Percentiles rank a stretch among this genome's conserved stretches.
Evolutionary conservation across 768 basidiomycete species (phyloP).

Genomic region (Fistulinella prunicolor): DNA sequence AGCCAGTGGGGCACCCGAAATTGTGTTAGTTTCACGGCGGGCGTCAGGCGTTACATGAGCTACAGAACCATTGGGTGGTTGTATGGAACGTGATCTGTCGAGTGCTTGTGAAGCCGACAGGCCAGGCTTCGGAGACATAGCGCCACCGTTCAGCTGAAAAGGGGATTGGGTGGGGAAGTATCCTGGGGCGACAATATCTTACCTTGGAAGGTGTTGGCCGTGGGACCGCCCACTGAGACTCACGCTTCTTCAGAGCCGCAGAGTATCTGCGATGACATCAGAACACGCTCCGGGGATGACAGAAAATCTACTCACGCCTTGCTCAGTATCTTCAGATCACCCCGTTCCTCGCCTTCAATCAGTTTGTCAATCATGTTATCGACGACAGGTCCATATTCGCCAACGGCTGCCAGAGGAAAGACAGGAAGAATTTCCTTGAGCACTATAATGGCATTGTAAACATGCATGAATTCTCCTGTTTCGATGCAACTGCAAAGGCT

Average conservation of each 20-base stretch:
- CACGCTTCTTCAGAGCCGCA: constrained; percentile 72
- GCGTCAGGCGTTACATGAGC: constrained; percentile 31
- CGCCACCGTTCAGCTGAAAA: constrained; percentile 26
- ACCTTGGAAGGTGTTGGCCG: constrained; percentile 35
- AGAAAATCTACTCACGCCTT: constrained; percentile 52
- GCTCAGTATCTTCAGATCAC: constrained; percentile 79
- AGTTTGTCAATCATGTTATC: constrained; percentile 63
- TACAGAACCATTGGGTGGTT: constrained; percentile 41
- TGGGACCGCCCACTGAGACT: constrained; percentile 49
- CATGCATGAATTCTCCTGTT: constrained; percentile 93
- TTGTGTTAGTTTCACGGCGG: constrained; percentile 33
- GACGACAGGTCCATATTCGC: constrained; percentile 52
- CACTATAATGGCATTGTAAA: constrained; percentile 94
- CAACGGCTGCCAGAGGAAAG: constrained; percentile 72
- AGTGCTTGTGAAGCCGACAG: constrained; percentile 30
- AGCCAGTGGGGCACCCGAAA: constrained; percentile 37
- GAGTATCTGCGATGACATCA: constrained; percentile 50
- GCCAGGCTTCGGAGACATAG: constrained; percentile 28
- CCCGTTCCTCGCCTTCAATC: constrained; percentile 72
- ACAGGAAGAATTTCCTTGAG: constrained; percentile 87
- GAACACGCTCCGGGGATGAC: neutral
- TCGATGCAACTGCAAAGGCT: constrained; percentile 77
- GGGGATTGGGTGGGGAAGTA: neutral
- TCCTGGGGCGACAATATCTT: neutral
- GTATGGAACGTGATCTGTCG: constrained; percentile 29